These are phyloP conservation scores for Botrytis medusae DNA, from an alignment of 2,329 filamentous ascomycete species.

Conservation along the genomic window DNA sequence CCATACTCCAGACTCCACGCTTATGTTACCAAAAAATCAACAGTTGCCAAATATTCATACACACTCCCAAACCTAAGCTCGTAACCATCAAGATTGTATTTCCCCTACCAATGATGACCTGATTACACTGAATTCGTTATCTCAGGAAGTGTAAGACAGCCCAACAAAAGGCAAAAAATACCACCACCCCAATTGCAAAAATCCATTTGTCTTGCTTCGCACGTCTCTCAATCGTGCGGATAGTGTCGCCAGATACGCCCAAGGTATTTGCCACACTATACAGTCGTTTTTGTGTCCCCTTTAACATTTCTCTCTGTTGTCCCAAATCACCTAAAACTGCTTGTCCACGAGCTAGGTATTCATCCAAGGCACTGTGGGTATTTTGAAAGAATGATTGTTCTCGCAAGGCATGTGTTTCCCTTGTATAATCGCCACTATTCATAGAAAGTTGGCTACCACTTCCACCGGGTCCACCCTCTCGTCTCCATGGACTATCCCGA, in stretches of 20 bases:
- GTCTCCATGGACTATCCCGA: slow-evolving; percentile 37
- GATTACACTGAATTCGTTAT: slow-evolving; percentile 40
- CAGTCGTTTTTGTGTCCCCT: slow-evolving; percentile 85
- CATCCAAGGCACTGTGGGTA: slow-evolving; percentile 84
- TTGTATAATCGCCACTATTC: slow-evolving; percentile 61
- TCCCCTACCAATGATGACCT: neutral
- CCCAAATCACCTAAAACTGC: slow-evolving; percentile 87
- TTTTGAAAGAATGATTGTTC: slow-evolving; percentile 85
- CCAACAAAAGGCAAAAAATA: slow-evolving; percentile 93
- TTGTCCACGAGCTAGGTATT: slow-evolving; percentile 88
- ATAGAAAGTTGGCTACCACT: slow-evolving; percentile 42
- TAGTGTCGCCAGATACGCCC: slow-evolving; percentile 91
- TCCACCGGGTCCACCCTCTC: slow-evolving; percentile 25
- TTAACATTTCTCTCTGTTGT: slow-evolving; percentile 89
- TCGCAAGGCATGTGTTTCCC: slow-evolving; percentile 80
- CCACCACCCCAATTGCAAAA: slow-evolving; percentile 79
- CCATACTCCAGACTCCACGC: slow-evolving; percentile 14
- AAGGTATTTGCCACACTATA: slow-evolving; percentile 94
- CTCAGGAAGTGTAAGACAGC: slow-evolving; percentile 81
- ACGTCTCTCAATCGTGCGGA: slow-evolving; percentile 90
- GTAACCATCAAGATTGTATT: neutral
- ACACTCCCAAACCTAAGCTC: neutral
- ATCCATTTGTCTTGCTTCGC: slow-evolving; percentile 98
- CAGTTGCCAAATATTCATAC: neutral
- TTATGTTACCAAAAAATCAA: neutral